Evolutionary conservation across 495 filamentous ascomycete genomes (phyloP).

Genomic region (Xylaria nigripes): DNA sequence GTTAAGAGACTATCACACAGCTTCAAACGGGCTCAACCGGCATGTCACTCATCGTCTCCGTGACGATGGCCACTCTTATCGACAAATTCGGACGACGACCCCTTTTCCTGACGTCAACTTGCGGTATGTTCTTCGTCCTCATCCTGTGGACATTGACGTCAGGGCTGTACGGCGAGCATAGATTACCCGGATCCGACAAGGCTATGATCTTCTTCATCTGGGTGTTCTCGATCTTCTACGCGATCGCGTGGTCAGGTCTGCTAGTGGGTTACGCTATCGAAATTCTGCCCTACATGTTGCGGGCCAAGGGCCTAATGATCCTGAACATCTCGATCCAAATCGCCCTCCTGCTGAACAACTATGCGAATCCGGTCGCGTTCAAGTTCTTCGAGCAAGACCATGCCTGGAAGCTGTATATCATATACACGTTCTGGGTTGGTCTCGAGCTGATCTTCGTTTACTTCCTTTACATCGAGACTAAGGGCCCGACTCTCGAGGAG

Average conservation of each 20-base stretch:
- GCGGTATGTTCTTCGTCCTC: constrained; percentile 52
- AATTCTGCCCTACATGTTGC: constrained; percentile 63
- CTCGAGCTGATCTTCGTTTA: constrained; percentile 52
- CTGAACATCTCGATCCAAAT: constrained; percentile 45
- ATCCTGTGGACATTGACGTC: constrained; percentile 46
- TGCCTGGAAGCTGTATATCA: constrained; percentile 54
- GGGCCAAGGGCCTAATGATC: constrained; percentile 50
- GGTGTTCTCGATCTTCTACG: constrained; percentile 47
- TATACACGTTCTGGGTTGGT: constrained; percentile 56
- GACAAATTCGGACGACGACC: constrained; percentile 53
- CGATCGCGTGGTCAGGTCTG: constrained; percentile 54
- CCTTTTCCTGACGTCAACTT: constrained; percentile 51
- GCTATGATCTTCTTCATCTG: constrained; percentile 52
- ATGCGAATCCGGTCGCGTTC: constrained; percentile 55
- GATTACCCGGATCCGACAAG: constrained; percentile 31
- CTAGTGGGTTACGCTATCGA: constrained; percentile 60
- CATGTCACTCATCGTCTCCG: constrained; percentile 45
- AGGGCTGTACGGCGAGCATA: constrained; percentile 33
- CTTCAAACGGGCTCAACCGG: constrained; percentile 45
- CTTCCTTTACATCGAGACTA: constrained; percentile 60
- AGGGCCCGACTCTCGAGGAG: constrained; percentile 58
- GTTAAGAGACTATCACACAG: too few relatives aligned
- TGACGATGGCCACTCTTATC: constrained; percentile 48
- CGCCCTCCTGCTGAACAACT: constrained; percentile 46
- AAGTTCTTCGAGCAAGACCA: constrained; percentile 34